Conservation (phyloP, 805 yeast genomes). For the Ogataea pignaliae region DNA sequence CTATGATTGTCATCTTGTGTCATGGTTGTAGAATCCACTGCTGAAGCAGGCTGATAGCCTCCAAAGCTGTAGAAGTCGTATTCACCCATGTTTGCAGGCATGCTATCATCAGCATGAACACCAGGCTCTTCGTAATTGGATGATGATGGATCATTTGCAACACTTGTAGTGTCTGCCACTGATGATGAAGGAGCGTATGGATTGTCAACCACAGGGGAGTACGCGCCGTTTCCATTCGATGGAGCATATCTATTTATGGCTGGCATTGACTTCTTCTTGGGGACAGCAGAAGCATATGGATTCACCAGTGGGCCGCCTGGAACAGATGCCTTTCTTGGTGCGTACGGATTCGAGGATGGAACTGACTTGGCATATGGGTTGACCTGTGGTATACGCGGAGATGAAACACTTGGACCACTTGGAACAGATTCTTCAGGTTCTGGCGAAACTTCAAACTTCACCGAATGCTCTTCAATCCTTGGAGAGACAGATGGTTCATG, state of each 20-base stretch:
- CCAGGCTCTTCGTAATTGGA: slow-evolving; percentile 1
- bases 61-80: slow-evolving; percentile 30
- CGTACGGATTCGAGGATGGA: not conserved
- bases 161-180: not conserved
- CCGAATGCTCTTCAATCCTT: too few relatives aligned
- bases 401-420: too few relatives aligned
- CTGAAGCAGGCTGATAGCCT: slow-evolving; percentile 22
- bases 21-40: slow-evolving; percentile 14
- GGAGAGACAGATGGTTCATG: too few relatives aligned
- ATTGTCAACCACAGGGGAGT: not conserved
- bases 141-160: slow-evolving; percentile 1
- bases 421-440: too few relatives aligned
- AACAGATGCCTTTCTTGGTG: not conserved
- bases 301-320: not conserved
- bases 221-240: not conserved
- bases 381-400: too few relatives aligned
- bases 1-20: slow-evolving; percentile 4
- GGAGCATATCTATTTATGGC: not conserved
- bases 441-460: too few relatives aligned
- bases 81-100: slow-evolving; percentile 12
- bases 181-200: slow-evolving; percentile 2
- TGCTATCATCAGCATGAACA: slow-evolving; percentile 4
- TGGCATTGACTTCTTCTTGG: not conserved
- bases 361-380: not conserved
- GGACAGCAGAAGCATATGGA: slow-evolving; percentile 2